These are phyloP conservation scores for Colletotrichum noveboracense DNA, from an alignment of 2,329 filamentous ascomycete genomes.

Conservation along the genomic window DNA sequence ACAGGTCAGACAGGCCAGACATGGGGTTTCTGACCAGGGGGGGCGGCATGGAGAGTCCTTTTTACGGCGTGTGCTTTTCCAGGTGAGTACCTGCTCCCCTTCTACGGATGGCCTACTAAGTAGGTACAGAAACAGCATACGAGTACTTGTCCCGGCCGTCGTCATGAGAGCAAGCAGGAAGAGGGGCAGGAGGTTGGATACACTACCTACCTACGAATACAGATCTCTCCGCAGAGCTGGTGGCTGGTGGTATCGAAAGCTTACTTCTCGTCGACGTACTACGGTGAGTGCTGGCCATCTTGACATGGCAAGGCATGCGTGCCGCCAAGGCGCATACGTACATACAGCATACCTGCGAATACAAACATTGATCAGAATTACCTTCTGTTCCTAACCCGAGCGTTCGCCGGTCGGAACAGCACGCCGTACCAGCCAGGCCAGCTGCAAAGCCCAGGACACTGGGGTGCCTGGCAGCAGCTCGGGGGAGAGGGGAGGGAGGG, in stretches of 20 bases:
- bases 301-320: neutral
- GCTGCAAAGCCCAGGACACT: neutral
- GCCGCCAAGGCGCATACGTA: neutral
- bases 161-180: neutral
- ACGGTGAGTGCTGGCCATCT: neutral
- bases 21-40: slow-evolving; percentile 19
- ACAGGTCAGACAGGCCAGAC: slow-evolving; percentile 13
- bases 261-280: neutral
- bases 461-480: slow-evolving; percentile 4
- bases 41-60: neutral
- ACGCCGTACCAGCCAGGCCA: neutral
- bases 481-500: neutral
- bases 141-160: neutral
- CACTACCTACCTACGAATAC: neutral
- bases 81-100: neutral
- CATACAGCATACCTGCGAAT: neutral
- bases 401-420: neutral
- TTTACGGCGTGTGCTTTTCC: neutral
- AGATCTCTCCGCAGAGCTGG: neutral
- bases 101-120: neutral
- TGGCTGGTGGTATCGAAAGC: neutral
- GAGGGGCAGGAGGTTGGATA: neutral
- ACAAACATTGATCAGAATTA: neutral
- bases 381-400: neutral
- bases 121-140: neutral